Percentiles rank a stretch among this genome's conserved stretches.
phyloP scores from a whole-genome alignment of 1,284 basidiomycete genomes.

The Xanthoconium separans region DNA sequence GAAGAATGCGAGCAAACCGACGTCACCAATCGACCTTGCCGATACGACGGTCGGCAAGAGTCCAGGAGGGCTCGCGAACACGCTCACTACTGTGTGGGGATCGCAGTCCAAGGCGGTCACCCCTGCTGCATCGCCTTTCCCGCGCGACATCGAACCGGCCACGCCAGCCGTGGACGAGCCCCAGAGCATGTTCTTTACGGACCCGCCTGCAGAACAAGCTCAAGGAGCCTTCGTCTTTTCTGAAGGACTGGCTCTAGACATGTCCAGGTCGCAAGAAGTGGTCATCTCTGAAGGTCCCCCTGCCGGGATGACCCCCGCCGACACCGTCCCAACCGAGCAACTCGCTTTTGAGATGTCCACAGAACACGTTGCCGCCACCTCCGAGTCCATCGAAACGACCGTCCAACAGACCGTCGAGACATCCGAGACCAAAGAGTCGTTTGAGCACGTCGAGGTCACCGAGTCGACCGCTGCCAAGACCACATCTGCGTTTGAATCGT shows the following conservation, averaged over 20 bases:
- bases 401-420: conserved; percentile 8
- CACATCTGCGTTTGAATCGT: not conserved
- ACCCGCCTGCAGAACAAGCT: not conserved
- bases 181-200: conserved; percentile 1
- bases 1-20: conserved; percentile 25
- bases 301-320: conserved; percentile 28
- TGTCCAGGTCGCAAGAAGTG: conserved; percentile 1
- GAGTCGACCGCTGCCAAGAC: not conserved
- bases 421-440: conserved; percentile 7
- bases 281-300: conserved; percentile 2
- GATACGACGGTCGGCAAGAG: conserved; percentile 32
- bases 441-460: conserved; percentile 1
- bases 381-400: not conserved
- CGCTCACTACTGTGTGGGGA: conserved; percentile 30
- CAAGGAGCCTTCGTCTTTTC: not conserved
- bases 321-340: conserved; percentile 23
- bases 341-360: conserved; percentile 8
- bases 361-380: not conserved
- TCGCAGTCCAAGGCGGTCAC: conserved; percentile 31
- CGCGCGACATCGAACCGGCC: conserved; percentile 12
- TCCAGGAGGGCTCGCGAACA: conserved; percentile 19
- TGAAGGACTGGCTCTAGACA: conserved; percentile 8
- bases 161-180: conserved; percentile 14
- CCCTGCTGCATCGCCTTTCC: conserved; percentile 28
- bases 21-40: conserved; percentile 28